phyloP scores from a whole-genome alignment of 768 basidiomycete genomes.

The Pleurotus sapidus region DNA sequence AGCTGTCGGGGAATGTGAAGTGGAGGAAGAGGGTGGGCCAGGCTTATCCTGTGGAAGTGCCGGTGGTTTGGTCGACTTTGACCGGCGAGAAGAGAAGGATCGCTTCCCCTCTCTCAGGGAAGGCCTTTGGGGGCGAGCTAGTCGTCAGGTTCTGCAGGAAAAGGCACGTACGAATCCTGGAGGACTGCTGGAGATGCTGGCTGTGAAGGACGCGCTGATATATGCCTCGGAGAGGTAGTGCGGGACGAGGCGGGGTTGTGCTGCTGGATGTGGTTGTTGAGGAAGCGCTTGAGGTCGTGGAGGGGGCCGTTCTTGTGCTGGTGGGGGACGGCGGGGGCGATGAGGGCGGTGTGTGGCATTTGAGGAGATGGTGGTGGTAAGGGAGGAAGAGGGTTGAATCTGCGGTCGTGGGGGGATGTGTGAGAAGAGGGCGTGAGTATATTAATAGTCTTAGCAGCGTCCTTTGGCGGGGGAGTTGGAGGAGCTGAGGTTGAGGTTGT shows the following conservation, averaged over 20 bases:
- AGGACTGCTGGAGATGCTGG: not conserved
- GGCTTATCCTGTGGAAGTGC: conserved; percentile 37
- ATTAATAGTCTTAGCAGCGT: conserved; percentile 2
- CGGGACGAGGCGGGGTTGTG: conserved; percentile 17
- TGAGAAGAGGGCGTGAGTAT: conserved; percentile 16
- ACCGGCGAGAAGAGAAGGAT: conserved; percentile 26
- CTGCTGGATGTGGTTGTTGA: conserved; percentile 76
- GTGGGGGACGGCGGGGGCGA: conserved; percentile 52
- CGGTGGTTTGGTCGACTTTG: conserved; percentile 16
- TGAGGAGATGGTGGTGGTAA: conserved; percentile 33
- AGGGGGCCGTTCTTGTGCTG: conserved; percentile 58
- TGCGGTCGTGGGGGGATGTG: conserved; percentile 18
- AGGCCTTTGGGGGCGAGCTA: conserved; percentile 5
- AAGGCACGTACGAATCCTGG: not conserved
- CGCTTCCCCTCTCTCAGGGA: conserved; percentile 15
- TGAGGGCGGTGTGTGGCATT: conserved; percentile 34
- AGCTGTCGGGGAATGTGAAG: conserved; percentile 20
- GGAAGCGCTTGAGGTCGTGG: conserved; percentile 50
- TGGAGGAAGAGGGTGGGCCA: conserved; percentile 35
- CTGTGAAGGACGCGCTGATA: not conserved
- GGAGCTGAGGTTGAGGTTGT: not conserved
- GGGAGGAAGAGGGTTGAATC: conserved; percentile 28
- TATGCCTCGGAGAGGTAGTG: conserved; percentile 6
- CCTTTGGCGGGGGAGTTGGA: conserved; percentile 4
- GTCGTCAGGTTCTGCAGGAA: not conserved